Evolutionary conservation across 441 rosid genomes (phyloP).

Genomic region (Viola pubescens): DNA sequence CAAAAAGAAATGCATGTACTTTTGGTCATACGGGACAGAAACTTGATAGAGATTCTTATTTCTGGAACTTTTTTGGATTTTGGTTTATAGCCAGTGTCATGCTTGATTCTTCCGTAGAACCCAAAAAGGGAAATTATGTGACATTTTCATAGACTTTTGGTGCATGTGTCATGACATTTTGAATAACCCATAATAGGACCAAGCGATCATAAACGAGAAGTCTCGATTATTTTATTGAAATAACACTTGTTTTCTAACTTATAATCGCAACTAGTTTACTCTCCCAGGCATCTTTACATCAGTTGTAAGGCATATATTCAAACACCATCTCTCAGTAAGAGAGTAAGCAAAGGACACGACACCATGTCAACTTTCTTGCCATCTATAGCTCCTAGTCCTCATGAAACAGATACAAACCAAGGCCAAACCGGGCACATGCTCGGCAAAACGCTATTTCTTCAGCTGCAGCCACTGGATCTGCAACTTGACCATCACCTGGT

Average conservation of each 20-base stretch:
- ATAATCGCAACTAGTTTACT: background rate
- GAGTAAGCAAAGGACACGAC: constrained; percentile 1
- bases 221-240: background rate
- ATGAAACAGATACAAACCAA: constrained; percentile 86
- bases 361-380: background rate
- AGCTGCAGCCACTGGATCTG: constrained; percentile 80
- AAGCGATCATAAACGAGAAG: too few relatives aligned
- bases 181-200: too few relatives aligned
- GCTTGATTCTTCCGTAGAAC: too few relatives aligned
- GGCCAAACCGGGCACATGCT: constrained; percentile 94
- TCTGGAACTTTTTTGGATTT: too few relatives aligned
- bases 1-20: background rate
- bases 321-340: constrained; percentile 6
- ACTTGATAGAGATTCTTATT: background rate
- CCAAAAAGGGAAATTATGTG: too few relatives aligned
- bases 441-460: constrained; percentile 94
- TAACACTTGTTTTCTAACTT: background rate
- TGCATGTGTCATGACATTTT: too few relatives aligned
- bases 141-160: too few relatives aligned
- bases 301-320: background rate
- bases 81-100: too few relatives aligned
- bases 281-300: constrained; percentile 17
- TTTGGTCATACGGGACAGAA: background rate
- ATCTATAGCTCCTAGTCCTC: constrained; percentile 36
- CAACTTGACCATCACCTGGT: constrained; percentile 30